A percentile compares a stretch with the other conserved stretches of the same genome.
These are phyloP conservation scores for Ambrosiella cleistominuta DNA, from an alignment of 2,329 filamentous ascomycete genomes.

Conservation along the genomic window DNA sequence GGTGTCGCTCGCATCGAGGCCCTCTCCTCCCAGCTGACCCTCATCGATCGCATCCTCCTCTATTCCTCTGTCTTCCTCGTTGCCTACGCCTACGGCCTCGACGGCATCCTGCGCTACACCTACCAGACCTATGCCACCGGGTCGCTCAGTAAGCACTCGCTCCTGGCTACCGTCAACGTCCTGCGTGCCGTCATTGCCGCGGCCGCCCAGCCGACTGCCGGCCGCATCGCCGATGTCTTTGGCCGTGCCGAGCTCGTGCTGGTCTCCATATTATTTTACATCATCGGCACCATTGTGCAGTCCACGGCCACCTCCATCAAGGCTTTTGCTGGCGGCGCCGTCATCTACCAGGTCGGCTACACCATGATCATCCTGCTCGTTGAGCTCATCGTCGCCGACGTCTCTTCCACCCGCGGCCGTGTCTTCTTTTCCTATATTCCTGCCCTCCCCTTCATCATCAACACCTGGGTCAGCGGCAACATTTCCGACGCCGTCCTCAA, in stretches of 20 bases:
- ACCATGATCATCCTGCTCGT: slow-evolving; percentile 43
- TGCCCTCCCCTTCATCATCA: slow-evolving; percentile 41
- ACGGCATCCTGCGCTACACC: slow-evolving; percentile 36
- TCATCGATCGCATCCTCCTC: slow-evolving; percentile 34
- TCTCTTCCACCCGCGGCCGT: slow-evolving; percentile 44
- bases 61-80: slow-evolving; percentile 45
- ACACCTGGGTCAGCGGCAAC: slow-evolving; percentile 47
- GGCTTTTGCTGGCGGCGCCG: slow-evolving; percentile 37
- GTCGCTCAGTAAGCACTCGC: slow-evolving; percentile 32
- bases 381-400: slow-evolving; percentile 46
- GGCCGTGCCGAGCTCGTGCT: slow-evolving; percentile 40
- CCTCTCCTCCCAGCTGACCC: slow-evolving; percentile 33
- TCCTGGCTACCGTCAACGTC: slow-evolving; percentile 39
- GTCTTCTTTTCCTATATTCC: slow-evolving; percentile 49
- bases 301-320: slow-evolving; percentile 30
- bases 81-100: slow-evolving; percentile 45
- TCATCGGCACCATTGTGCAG: slow-evolving; percentile 39
- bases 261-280: slow-evolving; percentile 43
- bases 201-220: slow-evolving; percentile 37
- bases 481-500: slow-evolving; percentile 31
- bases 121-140: slow-evolving; percentile 39
- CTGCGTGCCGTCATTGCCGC: slow-evolving; percentile 41
- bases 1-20: slow-evolving; percentile 44
- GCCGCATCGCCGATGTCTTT: slow-evolving; percentile 45
- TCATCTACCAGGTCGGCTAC: slow-evolving; percentile 47